Evolutionary conservation across 331 rosid genomes (phyloP).

Genomic region (Telfairia occidentalis): DNA sequence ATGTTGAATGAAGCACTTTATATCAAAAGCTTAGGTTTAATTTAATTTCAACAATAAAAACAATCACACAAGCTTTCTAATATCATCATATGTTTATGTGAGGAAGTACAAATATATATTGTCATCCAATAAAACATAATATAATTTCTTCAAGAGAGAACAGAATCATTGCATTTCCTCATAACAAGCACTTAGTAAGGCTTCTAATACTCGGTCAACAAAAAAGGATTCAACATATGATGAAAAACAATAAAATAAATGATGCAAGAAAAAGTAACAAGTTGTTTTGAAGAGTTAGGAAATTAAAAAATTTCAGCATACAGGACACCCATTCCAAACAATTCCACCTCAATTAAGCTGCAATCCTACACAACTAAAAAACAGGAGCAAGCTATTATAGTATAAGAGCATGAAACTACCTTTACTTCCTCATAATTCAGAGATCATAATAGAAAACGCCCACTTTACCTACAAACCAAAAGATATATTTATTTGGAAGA

Average conservation of each 20-base stretch:
- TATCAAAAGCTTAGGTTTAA: neutral
- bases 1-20: neutral
- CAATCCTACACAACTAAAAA: slow-evolving; percentile 39
- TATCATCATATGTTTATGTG: neutral
- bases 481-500: slow-evolving; percentile 97
- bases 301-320: neutral
- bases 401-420: slow-evolving; percentile 94
- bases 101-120: neutral
- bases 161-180: neutral
- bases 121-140: neutral
- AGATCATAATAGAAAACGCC: slow-evolving; percentile 97
- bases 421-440: slow-evolving; percentile 99
- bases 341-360: slow-evolving; percentile 12
- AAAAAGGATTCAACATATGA: neutral
- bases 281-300: neutral
- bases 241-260: neutral
- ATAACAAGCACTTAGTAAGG: neutral
- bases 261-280: neutral
- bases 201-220: neutral
- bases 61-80: neutral
- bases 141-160: neutral
- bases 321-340: slow-evolving; percentile 7
- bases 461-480: slow-evolving; percentile 99
- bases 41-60: neutral
- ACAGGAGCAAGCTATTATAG: slow-evolving; percentile 47